Conservation (phyloP, 176 grass and related monocot species). For the Avena insularis region DNA sequence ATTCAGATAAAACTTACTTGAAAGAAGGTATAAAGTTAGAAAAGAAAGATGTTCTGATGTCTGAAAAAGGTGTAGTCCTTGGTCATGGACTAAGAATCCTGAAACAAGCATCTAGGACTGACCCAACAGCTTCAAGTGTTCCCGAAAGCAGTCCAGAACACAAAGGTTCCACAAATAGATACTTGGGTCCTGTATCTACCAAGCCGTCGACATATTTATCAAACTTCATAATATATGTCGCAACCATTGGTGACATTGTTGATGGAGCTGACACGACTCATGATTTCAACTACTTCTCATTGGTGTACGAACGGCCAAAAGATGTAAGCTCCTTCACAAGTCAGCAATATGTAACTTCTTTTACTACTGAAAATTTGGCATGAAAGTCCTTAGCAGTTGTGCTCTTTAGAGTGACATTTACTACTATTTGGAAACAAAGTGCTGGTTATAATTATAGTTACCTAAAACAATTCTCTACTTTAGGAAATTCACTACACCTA, state of each 20-base stretch:
- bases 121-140: constrained; percentile 49
- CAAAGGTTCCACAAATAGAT: constrained; percentile 75
- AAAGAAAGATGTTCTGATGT: constrained; percentile 64
- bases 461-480: neutral
- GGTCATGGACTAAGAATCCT: constrained; percentile 81
- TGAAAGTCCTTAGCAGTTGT: neutral
- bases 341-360: constrained; percentile 35
- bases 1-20: constrained; percentile 60
- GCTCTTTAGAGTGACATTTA: constrained; percentile 28
- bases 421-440: constrained; percentile 24
- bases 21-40: constrained; percentile 61
- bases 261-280: constrained; percentile 97
- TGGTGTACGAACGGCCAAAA: constrained; percentile 93
- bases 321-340: constrained; percentile 69
- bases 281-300: constrained; percentile 99
- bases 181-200: constrained; percentile 69
- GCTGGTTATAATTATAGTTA: constrained; percentile 22
- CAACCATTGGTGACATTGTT: constrained; percentile 96
- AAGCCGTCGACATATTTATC: constrained; percentile 94
- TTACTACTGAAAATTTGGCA: constrained; percentile 19
- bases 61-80: constrained; percentile 74
- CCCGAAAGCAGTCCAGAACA: constrained; percentile 59
- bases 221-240: constrained; percentile 95
- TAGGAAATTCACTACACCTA: constrained; percentile 23
- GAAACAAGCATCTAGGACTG: constrained; percentile 59